A percentile compares a stretch with the other conserved stretches of the same genome.
These are phyloP conservation scores for Tephrocybe sp. DNA, from an alignment of 768 basidiomycete genomes.

Conservation along the genomic window DNA sequence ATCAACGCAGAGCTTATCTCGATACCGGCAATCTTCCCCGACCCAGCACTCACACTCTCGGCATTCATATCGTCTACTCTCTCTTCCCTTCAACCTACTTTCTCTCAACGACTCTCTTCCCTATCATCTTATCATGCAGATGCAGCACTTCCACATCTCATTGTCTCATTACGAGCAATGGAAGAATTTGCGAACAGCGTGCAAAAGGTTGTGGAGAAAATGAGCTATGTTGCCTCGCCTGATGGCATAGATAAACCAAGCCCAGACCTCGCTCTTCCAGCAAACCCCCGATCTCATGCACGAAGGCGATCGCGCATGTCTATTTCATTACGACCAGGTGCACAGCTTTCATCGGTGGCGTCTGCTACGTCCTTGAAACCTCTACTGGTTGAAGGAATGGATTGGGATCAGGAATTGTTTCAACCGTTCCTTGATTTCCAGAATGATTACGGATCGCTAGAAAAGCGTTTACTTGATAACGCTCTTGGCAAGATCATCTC, in stretches of 20 bases:
- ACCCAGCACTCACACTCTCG: conserved; percentile 74
- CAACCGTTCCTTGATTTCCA: conserved; percentile 95
- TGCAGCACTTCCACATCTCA: conserved; percentile 63
- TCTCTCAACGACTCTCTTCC: conserved; percentile 73
- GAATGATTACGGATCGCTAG: conserved; percentile 76
- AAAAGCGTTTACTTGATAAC: conserved; percentile 66
- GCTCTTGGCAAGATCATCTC: conserved; percentile 48
- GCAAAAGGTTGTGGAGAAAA: conserved; percentile 77
- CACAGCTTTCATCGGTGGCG: conserved; percentile 27
- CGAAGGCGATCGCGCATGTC: conserved; percentile 65
- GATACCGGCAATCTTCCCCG: conserved; percentile 85
- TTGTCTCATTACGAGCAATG: conserved; percentile 66
- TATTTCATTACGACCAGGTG: conserved; percentile 54
- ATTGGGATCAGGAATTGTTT: conserved; percentile 92
- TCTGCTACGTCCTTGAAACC: conserved; percentile 17
- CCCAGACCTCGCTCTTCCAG: conserved; percentile 13
- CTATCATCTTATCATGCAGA: conserved; percentile 66
- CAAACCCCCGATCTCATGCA: conserved; percentile 23
- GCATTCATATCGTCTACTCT: conserved; percentile 81
- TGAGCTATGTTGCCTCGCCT: conserved; percentile 34
- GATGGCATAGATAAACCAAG: conserved; percentile 16
- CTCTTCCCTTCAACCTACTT: conserved; percentile 75
- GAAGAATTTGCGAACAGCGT: conserved; percentile 79
- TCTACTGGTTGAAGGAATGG: conserved; percentile 35
- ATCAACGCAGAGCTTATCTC: conserved; percentile 70